Base-by-base conservation (phyloP, 768 basidiomycete species). In the Leucocoprinus birnbaumii region DNA sequence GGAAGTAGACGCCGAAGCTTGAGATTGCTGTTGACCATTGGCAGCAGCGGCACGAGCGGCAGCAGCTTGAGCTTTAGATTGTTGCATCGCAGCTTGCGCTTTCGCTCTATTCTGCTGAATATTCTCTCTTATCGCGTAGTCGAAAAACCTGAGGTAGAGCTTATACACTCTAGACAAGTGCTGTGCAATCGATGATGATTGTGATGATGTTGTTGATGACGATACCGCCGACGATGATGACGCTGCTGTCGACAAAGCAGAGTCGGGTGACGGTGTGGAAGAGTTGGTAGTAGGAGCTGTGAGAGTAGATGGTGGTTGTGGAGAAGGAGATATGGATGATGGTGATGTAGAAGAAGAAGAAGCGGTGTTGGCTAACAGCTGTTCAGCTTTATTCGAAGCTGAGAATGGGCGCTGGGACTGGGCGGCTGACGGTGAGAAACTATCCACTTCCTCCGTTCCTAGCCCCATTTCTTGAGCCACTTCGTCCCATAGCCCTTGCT, bases 81-180 rank as follows among this genome's bases (percentile, higher is more conserved):
- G 43, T 38, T 53, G 43, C 52, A 53, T 53, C 7, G 43, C 52
- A 10, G 52, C 52, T 25, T 53, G 52, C 25, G 52, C 52, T 16
- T 44, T 31, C 14, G 52, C 52, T 14, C 52, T 43, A 38, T 53
- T 53, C 43, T 53, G 52, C n/a, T 43, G 43, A 18, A 53, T 53
- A 22, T 53, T 53, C 8, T 53, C 52, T 46, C 38, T 45, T 10
- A 53, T 53, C 14, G 52, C 52, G 35, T 53, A 44, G 44, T 53
- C 52, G 46, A 53, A 53, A 34, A 53, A 53, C 43, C 43, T 53
- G 52, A 53, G 52, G 35, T 53, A 53, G 7, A 53, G 35, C 13
- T 53, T 53, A 24, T 53, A 53, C 14, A 53, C 52, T 31, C 52
- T 43, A 35, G 52, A 53, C 6, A 53, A 44, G 34, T 53, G 44